Conservation (phyloP, 805 yeast genomes). For the Lachancea nothofagi region DNA sequence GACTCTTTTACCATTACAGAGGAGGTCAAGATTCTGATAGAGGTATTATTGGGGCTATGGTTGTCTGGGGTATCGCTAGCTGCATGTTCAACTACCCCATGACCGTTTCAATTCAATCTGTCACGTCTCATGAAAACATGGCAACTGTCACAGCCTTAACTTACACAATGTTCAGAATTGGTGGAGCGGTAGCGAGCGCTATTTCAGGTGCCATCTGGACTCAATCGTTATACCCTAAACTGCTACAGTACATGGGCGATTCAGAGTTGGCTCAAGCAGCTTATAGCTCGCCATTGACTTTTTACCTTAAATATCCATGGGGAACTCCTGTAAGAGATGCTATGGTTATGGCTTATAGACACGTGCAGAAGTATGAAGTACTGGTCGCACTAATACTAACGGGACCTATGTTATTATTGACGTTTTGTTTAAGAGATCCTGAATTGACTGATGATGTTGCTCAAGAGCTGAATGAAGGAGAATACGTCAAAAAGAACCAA, state of each 20-base stretch:
- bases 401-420: slow-evolving; percentile 24
- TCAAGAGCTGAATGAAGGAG: slow-evolving; percentile 25
- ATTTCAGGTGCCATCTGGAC: slow-evolving; percentile 78
- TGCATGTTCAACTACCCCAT: slow-evolving; percentile 63
- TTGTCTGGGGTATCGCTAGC: slow-evolving; percentile 64
- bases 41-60: slow-evolving; percentile 49
- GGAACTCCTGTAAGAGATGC: slow-evolving; percentile 59
- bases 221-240: slow-evolving; percentile 44
- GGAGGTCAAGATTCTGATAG: slow-evolving; percentile 43
- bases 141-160: slow-evolving; percentile 58
- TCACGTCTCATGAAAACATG: slow-evolving; percentile 61
- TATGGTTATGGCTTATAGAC: slow-evolving; percentile 51
- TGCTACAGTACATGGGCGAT: slow-evolving; percentile 35
- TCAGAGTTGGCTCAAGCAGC: slow-evolving; percentile 39
- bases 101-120: slow-evolving; percentile 55
- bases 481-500: slow-evolving; percentile 21
- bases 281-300: slow-evolving; percentile 50
- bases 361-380: slow-evolving; percentile 54
- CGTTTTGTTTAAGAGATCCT: slow-evolving; percentile 26
- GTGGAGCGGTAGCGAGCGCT: slow-evolving; percentile 59
- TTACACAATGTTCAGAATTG: slow-evolving; percentile 54
- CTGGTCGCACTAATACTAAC: slow-evolving; percentile 34
- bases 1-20: slow-evolving; percentile 45
- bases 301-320: slow-evolving; percentile 47
- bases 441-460: slow-evolving; percentile 24